Evolutionary conservation across 768 basidiomycete species (phyloP), one percentile per base, ranked within the genome.

Genomic region (Boletus pseudo-olivaceus): DNA sequence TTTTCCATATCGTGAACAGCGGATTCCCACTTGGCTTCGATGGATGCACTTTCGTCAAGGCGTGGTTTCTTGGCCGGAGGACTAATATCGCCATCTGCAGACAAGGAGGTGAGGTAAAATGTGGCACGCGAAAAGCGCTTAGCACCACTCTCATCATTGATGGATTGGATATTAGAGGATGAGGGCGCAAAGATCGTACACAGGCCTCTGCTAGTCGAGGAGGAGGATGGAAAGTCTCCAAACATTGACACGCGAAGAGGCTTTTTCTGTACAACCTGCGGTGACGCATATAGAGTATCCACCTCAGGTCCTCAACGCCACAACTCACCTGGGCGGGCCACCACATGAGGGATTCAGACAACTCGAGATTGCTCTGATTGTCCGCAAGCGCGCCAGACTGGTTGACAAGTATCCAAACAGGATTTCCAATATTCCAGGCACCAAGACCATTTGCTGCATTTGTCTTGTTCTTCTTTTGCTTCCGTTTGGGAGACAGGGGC

Each of bases 261-360:
- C 54, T 62, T 43, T 32, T 63, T 62, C 48, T 60, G 65, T 3
- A 73, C 63, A 9, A 69, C 56, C 65, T 63, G 45, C 4, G 7
- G 42, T 26, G 33, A 47, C 41, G 47, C 40, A 55, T 55, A 50
- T 52, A 55, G 52, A 56, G 40, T 44, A 51, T 23, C 43, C 26
- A 39, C 45, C 6, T 23, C 38, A 12, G 19, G 32, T 10, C 15
- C 2, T 12, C 34, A 14, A 41, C 7, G 19, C 4, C n/a, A 23
- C 14, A 26, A 69, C 74, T 59, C 62, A 88, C 88, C 74, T 78
- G 77, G 29, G 76, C 85, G 20, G 88, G 88, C 88, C 88, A 90
- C 88, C 88, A 90, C 37, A 82, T 67, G 53, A 66, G 58, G 30
- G 49, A 44, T 6, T 60, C 57, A 7, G 55, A 44, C 4, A 15